Percentiles rank a stretch among this genome's conserved stretches.
Evolutionary conservation across 768 basidiomycete genomes (phyloP).

Genomic region (Hericium coralloides): DNA sequence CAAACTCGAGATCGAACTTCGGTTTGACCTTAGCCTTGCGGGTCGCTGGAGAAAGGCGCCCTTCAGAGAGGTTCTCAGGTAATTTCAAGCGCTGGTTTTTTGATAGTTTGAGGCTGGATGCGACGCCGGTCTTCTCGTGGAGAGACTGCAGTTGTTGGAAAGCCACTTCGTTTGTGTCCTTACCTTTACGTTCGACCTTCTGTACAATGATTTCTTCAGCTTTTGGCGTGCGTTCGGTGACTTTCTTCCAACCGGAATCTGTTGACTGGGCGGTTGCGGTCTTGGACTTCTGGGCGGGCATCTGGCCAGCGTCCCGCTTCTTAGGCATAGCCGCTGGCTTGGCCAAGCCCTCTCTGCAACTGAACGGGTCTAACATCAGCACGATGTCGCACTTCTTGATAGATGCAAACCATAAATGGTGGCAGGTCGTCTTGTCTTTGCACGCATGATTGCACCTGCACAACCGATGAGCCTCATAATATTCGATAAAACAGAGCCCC

Average conservation of each 20-base stretch:
- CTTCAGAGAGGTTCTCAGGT: not conserved
- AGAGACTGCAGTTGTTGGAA: constrained; percentile 10
- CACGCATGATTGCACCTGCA: constrained; percentile 72
- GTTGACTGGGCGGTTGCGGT: not conserved
- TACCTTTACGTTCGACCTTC: not conserved
- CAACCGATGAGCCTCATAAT: not conserved
- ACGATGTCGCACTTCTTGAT: not conserved
- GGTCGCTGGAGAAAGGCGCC: not conserved
- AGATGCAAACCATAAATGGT: constrained; percentile 58
- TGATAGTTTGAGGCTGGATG: constrained; percentile 4
- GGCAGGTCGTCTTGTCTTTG: constrained; percentile 67
- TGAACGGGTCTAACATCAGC: constrained; percentile 20
- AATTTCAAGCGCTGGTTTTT: constrained; percentile 11
- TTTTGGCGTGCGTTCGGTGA: not conserved
- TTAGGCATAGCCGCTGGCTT: constrained; percentile 38
- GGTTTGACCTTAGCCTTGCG: constrained; percentile 14
- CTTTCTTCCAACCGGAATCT: constrained; percentile 2
- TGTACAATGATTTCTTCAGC: not conserved
- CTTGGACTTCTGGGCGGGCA: not conserved
- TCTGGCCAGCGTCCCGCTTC: constrained; percentile 15
- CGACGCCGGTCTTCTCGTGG: constrained; percentile 9
- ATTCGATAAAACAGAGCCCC: not conserved
- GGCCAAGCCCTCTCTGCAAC: constrained; percentile 63
- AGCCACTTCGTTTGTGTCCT: not conserved
- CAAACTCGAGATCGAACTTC: constrained; percentile 42